Evolutionary conservation across 495 filamentous ascomycete species (phyloP).

Genomic region (Clohesyomyces aquaticus): DNA sequence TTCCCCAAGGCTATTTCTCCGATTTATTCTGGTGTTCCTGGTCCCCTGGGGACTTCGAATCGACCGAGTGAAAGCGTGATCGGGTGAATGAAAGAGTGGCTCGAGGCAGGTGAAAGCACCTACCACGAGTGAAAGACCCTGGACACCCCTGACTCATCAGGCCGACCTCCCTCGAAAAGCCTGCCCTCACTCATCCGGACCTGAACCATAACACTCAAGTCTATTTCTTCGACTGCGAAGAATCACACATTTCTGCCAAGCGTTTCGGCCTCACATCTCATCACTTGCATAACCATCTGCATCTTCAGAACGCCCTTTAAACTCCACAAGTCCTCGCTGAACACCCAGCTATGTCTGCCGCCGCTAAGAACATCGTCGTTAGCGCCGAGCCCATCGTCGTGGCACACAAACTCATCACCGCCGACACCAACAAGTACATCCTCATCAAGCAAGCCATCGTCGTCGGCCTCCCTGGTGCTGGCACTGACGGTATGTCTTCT

Average conservation of each 20-base stretch:
- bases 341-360: background rate
- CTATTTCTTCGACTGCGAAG: too few species aligned
- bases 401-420: slow-evolving; percentile 8
- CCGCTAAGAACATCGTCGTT: background rate
- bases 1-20: background rate
- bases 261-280: too few species aligned
- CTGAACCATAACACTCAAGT: background rate
- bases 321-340: too few species aligned
- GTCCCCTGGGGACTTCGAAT: background rate
- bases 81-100: too few species aligned
- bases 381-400: background rate
- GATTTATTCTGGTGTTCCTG: background rate
- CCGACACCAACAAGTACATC: slow-evolving; percentile 8
- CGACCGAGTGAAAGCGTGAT: background rate
- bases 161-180: background rate
- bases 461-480: background rate
- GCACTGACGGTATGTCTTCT: slow-evolving; percentile 4
- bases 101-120: background rate
- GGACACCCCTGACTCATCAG: background rate
- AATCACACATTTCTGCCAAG: too few species aligned
- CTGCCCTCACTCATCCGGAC: background rate
- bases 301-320: too few species aligned
- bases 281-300: background rate
- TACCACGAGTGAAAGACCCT: background rate
- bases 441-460: slow-evolving; percentile 10